phyloP scores from a whole-genome alignment of 257 asterid species.

The Echites panduratus region DNA sequence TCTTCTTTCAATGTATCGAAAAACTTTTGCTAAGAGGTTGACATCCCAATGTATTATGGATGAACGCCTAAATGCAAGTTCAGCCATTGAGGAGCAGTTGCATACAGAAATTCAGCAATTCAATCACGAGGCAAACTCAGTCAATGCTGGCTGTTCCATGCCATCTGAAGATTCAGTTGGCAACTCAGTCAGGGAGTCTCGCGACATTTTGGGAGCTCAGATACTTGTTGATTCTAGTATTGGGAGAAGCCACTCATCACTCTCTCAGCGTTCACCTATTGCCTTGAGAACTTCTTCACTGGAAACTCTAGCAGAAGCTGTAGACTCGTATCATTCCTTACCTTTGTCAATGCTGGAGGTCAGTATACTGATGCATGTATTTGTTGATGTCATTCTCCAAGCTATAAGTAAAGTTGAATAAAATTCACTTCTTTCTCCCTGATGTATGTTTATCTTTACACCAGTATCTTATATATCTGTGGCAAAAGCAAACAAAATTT shows the following conservation, averaged over 20 bases:
- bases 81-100: constrained; percentile 16
- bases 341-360: constrained; percentile 96
- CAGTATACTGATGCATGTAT: constrained; percentile 1
- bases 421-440: background rate
- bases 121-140: constrained; percentile 22
- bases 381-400: background rate
- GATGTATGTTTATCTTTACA: background rate
- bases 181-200: constrained; percentile 15
- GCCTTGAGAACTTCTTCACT: constrained; percentile 45
- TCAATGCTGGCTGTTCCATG: constrained; percentile 14
- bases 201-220: constrained; percentile 37
- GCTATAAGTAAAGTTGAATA: background rate
- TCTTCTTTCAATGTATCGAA: constrained; percentile 70
- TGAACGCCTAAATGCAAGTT: constrained; percentile 17
- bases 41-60: constrained; percentile 26
- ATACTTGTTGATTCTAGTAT: constrained; percentile 44
- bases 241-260: constrained; percentile 69
- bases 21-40: constrained; percentile 34
- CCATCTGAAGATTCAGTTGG: constrained; percentile 18
- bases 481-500: background rate
- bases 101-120: constrained; percentile 21
- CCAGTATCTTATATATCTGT: background rate
- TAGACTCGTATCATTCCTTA: constrained; percentile 65
- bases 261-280: constrained; percentile 59
- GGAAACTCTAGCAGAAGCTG: constrained; percentile 40